These are phyloP conservation scores for Trichomonas tenax DNA, from an alignment of 208 protist species.

Conservation along the genomic window DNA sequence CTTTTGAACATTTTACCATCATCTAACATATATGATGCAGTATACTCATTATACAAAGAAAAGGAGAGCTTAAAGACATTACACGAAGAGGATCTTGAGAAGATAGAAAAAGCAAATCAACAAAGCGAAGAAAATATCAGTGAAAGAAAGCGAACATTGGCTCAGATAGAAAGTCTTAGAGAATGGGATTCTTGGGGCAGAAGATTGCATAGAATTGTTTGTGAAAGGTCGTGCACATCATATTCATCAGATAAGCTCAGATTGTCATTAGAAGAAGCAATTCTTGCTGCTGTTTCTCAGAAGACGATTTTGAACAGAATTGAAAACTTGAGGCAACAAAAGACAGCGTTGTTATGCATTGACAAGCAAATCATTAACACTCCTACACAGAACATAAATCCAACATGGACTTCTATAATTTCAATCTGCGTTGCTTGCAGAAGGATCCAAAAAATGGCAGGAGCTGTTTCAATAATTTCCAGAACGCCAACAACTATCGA, in stretches of 20 bases:
- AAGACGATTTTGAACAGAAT: background rate
- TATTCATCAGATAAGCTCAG: background rate
- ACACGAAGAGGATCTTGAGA: background rate
- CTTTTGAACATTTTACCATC: background rate
- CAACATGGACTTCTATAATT: background rate
- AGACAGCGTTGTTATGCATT: background rate
- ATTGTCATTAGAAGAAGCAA: background rate
- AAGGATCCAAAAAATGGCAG: background rate
- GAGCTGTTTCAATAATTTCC: background rate
- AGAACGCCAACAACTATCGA: background rate
- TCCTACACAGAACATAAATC: background rate
- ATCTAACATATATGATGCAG: background rate
- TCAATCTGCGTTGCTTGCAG: background rate
- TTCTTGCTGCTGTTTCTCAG: background rate
- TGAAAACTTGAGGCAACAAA: background rate
- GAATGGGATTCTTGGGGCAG: background rate
- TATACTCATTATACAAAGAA: background rate
- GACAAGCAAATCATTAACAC: background rate
- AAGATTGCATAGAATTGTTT: background rate
- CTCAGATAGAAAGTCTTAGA: background rate
- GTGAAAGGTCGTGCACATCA: background rate
- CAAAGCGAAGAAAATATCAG: background rate
- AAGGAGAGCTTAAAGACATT: background rate
- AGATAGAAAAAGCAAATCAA: background rate
- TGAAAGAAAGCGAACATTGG: background rate